Conservation (phyloP, 352 stramenopile genomes). For the Peronospora belbahrii region DNA sequence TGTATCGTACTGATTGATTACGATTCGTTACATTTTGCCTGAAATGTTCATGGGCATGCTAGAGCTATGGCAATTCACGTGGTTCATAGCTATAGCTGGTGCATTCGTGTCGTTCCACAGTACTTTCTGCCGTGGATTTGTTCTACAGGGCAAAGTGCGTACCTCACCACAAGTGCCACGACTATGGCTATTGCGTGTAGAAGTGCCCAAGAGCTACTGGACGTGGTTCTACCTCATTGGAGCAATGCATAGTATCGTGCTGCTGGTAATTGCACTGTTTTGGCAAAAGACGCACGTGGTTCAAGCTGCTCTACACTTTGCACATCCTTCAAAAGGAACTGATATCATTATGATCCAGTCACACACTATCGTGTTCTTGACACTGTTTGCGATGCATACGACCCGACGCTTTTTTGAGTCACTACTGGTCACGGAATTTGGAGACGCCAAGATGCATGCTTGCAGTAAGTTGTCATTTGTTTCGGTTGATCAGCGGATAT, state of each 20-base stretch:
- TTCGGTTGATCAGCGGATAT: not conserved
- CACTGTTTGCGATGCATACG: conserved; percentile 47
- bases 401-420: conserved; percentile 53
- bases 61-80: conserved; percentile 29
- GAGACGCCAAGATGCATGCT: conserved; percentile 53
- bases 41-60: conserved; percentile 12
- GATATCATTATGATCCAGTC: conserved; percentile 23
- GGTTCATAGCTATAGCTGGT: conserved; percentile 20
- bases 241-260: conserved; percentile 34
- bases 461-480: conserved; percentile 19
- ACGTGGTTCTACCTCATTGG: conserved; percentile 71
- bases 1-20: conserved; percentile 23
- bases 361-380: conserved; percentile 36
- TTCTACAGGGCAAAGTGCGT: conserved; percentile 38
- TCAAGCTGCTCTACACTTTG: conserved; percentile 28
- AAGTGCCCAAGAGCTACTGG: conserved; percentile 52
- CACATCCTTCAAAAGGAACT: conserved; percentile 16
- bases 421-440: conserved; percentile 57
- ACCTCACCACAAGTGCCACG: conserved; percentile 21
- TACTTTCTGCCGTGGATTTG: conserved; percentile 31
- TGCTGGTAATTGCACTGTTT: conserved; percentile 24
- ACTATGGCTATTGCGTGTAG: conserved; percentile 25
- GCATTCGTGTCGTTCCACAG: conserved; percentile 32
- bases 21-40: not conserved
- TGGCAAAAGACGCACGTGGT: conserved; percentile 24